Evolutionary conservation across 768 basidiomycete genomes (phyloP).

Genomic region (Lanmaoa rubissima): DNA sequence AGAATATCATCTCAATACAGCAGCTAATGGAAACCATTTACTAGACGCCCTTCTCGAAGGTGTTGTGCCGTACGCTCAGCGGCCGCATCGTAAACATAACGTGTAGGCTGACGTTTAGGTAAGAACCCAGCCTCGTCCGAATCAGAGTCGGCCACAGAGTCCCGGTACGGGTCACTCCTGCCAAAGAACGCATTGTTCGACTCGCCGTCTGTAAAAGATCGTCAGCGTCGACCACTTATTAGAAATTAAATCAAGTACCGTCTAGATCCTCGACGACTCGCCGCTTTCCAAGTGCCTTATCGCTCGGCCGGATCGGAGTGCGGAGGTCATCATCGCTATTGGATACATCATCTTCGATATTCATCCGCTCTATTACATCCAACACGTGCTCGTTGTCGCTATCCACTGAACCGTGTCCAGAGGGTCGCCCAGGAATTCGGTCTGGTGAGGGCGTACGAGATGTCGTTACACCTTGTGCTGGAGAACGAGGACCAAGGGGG

Average conservation of each 20-base stretch:
- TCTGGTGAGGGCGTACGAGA: conserved; percentile 76
- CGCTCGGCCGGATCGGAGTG: conserved; percentile 64
- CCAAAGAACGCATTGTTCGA: conserved; percentile 57
- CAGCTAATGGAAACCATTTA: conserved; percentile 48
- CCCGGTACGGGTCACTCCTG: conserved; percentile 34
- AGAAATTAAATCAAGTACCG: conserved; percentile 28
- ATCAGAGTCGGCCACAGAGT: conserved; percentile 45
- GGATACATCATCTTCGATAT: conserved; percentile 22
- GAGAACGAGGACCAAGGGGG: conserved; percentile 72
- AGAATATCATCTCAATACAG: conserved; percentile 1
- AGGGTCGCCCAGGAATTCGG: conserved; percentile 24
- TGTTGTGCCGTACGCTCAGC: conserved; percentile 74
- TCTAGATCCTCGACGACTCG: conserved; percentile 53
- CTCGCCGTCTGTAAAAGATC: conserved; percentile 38
- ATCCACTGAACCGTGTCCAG: conserved; percentile 25
- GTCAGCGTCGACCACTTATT: neutral
- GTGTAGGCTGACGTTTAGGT: conserved; percentile 47
- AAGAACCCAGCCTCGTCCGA: conserved; percentile 42
- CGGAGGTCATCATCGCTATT: conserved; percentile 31
- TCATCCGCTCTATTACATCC: conserved; percentile 30
- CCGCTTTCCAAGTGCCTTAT: conserved; percentile 87
- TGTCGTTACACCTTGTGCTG: conserved; percentile 41
- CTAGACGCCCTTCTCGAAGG: conserved; percentile 43
- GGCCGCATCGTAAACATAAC: conserved; percentile 91
- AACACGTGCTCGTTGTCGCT: conserved; percentile 22